A percentile compares a stretch with the other conserved stretches of the same genome.
Evolutionary conservation across 1,284 basidiomycete species (phyloP).

Genomic region (Ustilago xerochloae): DNA sequence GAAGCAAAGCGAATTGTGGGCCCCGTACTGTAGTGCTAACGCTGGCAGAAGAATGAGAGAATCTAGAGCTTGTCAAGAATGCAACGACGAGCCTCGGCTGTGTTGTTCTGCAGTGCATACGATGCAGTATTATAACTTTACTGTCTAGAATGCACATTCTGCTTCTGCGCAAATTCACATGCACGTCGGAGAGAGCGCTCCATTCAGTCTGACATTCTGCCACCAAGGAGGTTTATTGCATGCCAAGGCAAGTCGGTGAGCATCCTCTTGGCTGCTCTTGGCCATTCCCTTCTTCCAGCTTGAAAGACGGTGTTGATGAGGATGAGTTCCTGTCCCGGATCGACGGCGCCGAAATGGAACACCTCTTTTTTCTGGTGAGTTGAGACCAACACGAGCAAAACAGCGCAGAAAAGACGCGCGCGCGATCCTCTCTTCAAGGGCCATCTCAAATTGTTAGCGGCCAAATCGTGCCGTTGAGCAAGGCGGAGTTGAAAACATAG

Average conservation of each 20-base stretch:
- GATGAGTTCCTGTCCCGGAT: slow-evolving; percentile 2
- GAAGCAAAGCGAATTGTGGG: no score
- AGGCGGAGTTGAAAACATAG: background rate
- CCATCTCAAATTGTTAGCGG: no score
- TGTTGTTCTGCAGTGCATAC: no score
- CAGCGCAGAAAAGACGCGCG: background rate
- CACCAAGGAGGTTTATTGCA: background rate
- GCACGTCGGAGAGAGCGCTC: slow-evolving; percentile 1
- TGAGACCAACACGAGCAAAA: slow-evolving; percentile 2
- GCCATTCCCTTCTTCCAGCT: background rate
- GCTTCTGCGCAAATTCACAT: no score
- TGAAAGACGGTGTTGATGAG: background rate
- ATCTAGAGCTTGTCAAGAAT: no score
- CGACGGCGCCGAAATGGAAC: background rate
- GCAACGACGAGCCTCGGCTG: no score
- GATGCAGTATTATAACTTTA: no score
- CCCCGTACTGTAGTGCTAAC: no score
- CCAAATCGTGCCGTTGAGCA: no score
- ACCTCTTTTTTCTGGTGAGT: background rate
- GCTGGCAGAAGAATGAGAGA: no score
- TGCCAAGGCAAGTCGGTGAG: background rate
- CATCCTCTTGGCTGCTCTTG: background rate
- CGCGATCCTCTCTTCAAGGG: background rate
- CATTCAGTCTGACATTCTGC: background rate
- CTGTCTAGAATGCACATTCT: no score